A percentile compares a stretch with the other conserved stretches of the same genome.
phyloP scores from a whole-genome alignment of 768 basidiomycete species.

The Lentinula boryana region DNA sequence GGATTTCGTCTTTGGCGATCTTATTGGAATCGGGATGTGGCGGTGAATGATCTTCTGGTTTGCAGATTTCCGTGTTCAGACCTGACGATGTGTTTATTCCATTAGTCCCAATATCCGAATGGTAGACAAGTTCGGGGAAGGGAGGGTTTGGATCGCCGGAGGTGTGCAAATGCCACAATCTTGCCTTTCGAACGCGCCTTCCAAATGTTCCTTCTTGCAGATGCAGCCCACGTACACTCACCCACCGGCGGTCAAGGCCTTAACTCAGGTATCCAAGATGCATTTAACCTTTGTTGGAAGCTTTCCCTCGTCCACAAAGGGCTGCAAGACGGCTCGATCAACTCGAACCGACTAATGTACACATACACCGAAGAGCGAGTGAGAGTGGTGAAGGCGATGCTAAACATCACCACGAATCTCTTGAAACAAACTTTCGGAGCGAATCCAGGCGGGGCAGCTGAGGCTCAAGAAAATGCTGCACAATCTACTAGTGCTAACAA shows the following conservation, averaged over 20 bases:
- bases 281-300: conserved; percentile 9
- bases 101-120: conserved; percentile 15
- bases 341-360: conserved; percentile 13
- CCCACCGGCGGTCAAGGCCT: conserved; percentile 17
- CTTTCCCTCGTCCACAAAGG: conserved; percentile 14
- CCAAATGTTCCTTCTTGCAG: not conserved
- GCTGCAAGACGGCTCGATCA: not conserved
- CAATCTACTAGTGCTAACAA: not conserved
- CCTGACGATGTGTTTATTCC: not conserved
- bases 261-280: conserved; percentile 19
- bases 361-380: conserved; percentile 19
- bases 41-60: not conserved
- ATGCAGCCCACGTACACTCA: conserved; percentile 16
- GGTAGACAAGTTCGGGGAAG: conserved; percentile 15
- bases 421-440: conserved; percentile 6
- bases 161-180: conserved; percentile 5
- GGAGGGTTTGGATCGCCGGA: conserved; percentile 16
- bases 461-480: not conserved
- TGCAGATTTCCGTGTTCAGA: not conserved
- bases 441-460: not conserved
- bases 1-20: conserved; percentile 7
- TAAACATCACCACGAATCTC: conserved; percentile 13
- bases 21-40: not conserved
- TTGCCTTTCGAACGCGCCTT: not conserved
- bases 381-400: conserved; percentile 22